These are phyloP conservation scores for Graphilbum sp. DNA, from an alignment of 2,329 filamentous ascomycete species.

Conservation along the genomic window DNA sequence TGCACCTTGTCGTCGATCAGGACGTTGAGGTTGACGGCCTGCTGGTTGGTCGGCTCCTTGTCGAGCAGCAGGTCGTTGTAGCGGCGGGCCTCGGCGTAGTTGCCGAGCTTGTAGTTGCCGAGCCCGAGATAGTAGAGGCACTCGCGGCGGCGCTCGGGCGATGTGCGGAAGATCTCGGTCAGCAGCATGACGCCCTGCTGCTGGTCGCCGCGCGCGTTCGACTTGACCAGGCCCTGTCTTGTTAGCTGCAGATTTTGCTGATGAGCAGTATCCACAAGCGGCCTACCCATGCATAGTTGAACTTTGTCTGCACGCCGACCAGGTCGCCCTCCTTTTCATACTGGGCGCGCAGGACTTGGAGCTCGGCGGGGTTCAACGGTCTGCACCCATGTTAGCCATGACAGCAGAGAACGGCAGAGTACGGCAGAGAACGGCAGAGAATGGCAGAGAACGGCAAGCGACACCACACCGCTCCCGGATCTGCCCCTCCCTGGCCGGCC, in stretches of 20 bases:
- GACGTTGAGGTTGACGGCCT: slow-evolving; percentile 69
- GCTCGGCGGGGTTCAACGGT: slow-evolving; percentile 78
- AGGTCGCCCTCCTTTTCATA: slow-evolving; percentile 97
- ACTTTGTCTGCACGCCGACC: slow-evolving; percentile 94
- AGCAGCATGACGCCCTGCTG: slow-evolving; percentile 88
- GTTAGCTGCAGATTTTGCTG: too few relatives aligned
- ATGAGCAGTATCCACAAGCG: too few relatives aligned
- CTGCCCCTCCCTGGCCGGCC: too few relatives aligned
- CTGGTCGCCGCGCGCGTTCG: slow-evolving; percentile 65
- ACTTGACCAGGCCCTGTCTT: slow-evolving; percentile 81
- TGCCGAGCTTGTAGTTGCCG: slow-evolving; percentile 95
- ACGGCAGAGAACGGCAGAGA: neutral
- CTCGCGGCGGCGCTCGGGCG: slow-evolving; percentile 85
- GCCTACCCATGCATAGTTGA: slow-evolving; percentile 96
- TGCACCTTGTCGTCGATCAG: slow-evolving; percentile 94
- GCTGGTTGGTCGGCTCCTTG: slow-evolving; percentile 79
- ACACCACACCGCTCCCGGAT: too few relatives aligned
- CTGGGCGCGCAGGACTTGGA: slow-evolving; percentile 81
- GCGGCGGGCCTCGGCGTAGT: slow-evolving; percentile 84
- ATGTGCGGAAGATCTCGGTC: slow-evolving; percentile 88
- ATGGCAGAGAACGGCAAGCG: neutral
- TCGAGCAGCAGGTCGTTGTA: slow-evolving; percentile 91
- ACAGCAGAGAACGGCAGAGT: neutral
- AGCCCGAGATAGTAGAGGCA: slow-evolving; percentile 96
- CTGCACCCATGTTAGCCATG: slow-evolving; percentile 26